Evolutionary conservation across 495 filamentous ascomycete genomes (phyloP), one percentile per base, ranked within the genome.

Genomic region (Podospora comata): DNA sequence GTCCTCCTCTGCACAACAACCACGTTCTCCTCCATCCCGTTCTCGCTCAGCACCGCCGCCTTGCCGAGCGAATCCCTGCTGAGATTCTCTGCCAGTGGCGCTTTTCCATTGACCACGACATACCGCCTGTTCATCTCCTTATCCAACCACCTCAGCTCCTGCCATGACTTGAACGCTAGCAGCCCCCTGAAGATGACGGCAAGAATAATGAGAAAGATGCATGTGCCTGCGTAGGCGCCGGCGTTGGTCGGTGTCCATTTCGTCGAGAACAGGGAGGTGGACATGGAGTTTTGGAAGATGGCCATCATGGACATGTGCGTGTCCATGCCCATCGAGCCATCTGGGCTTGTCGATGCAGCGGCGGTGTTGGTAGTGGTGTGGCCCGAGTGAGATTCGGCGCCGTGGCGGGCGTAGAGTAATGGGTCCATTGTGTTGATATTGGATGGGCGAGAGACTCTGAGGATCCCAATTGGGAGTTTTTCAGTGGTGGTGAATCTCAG

Each of bases 191-290:
- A 88, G 65, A 90, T 71, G 67, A 89, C 81, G 18, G 89, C 86
- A 27, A 97, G 86, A 18, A 89, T 66, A 77, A 95, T 88, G 58
- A 96, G 83, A 78, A 96, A 96, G 76, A 97, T 90, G 78, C 93
- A 96, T 48, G 92, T 94, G 54, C 85, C 92, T 5, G 90, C 92
- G 76, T 97, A 97, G 62, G 81, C 71, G 64, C 90, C 90, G 0
- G 84, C 82, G 19, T 78, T 85, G 6, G 73, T 80, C 13, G 94
- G 94, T 5, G 87, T 89, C 93, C 93, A 97, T 39, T 78, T 69
- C 0, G 79, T 70, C 6, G 91, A 90, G 84, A 86, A 97, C 68
- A 97, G 87, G 0, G 93, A 82, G 0, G 91, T 94, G 68, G 74
- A 79, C 58, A 86, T 88, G 67, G 80, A 76, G 72, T 84, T 88